These are phyloP conservation scores for Penicillium sp. DNA, from an alignment of 2,329 filamentous ascomycete species.

Conservation along the genomic window DNA sequence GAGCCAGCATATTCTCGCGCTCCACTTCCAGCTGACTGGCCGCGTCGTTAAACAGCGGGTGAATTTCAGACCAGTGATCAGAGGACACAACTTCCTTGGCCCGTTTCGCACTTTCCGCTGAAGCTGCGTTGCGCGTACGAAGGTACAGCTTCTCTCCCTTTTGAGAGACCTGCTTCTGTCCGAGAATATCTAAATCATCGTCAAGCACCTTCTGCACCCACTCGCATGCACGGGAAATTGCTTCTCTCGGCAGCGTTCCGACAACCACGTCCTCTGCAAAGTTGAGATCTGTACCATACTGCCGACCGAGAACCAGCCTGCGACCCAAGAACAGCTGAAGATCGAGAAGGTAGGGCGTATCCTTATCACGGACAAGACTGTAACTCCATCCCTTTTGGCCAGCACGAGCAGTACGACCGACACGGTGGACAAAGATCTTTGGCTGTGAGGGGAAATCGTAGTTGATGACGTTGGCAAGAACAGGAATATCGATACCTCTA, in stretches of 20 bases:
- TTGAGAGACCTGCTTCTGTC: constrained; percentile 67
- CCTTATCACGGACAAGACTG: constrained; percentile 80
- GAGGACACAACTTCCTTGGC: constrained; percentile 71
- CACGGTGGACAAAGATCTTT: constrained; percentile 94
- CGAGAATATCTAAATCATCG: constrained; percentile 69
- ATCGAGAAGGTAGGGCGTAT: constrained; percentile 88
- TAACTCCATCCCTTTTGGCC: constrained; percentile 93
- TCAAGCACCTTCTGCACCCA: constrained; percentile 75
- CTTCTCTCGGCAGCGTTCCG: constrained; percentile 68
- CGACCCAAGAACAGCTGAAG: constrained; percentile 92
- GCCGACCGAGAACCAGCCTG: constrained; percentile 70
- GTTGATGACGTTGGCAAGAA: constrained; percentile 96
- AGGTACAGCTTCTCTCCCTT: constrained; percentile 94
- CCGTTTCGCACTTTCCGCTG: constrained; percentile 82
- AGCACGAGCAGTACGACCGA: constrained; percentile 91
- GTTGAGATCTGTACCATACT: constrained; percentile 57
- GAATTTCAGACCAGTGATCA: constrained; percentile 68
- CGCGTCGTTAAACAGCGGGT: constrained; percentile 74
- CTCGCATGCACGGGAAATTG: constrained; percentile 72
- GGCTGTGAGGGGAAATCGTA: constrained; percentile 97
- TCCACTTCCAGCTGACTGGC: constrained; percentile 61
- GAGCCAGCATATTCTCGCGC: constrained; percentile 79
- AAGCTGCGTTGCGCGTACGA: constrained; percentile 84
- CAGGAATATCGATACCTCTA: constrained; percentile 94
- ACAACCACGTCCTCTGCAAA: constrained; percentile 81